These are phyloP conservation scores for Flaveria ramosissima DNA, from an alignment of 129 eudicot genomes.

Conservation along the genomic window DNA sequence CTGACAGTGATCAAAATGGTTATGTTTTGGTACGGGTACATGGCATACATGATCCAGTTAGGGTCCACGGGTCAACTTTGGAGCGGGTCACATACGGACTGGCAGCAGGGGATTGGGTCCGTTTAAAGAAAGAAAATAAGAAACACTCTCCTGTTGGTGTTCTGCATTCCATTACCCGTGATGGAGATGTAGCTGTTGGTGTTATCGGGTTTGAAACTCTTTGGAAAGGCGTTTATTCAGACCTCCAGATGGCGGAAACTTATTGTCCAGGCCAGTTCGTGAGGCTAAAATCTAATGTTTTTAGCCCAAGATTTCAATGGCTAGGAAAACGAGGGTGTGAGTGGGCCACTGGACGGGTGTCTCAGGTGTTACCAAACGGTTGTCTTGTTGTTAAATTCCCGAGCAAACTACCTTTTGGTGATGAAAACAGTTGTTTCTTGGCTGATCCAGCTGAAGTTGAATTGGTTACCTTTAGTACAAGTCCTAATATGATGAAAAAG, in stretches of 20 bases:
- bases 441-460: conserved; percentile 96
- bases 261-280: conserved; percentile 79
- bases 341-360: conserved; percentile 75
- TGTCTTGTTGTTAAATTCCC: conserved; percentile 79
- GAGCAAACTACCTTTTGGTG: conserved; percentile 51
- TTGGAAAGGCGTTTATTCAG: conserved; percentile 61
- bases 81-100: conserved; percentile 84
- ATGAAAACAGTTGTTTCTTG: conserved; percentile 41
- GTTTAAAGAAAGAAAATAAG: conserved; percentile 61
- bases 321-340: conserved; percentile 58
- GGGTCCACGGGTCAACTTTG: conserved; percentile 65
- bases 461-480: conserved; percentile 61
- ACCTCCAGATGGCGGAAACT: conserved; percentile 81
- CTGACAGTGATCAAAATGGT: conserved; percentile 48
- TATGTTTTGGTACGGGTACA: conserved; percentile 70
- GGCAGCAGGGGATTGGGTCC: conserved; percentile 90
- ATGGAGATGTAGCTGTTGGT: conserved; percentile 64
- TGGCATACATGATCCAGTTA: conserved; percentile 74
- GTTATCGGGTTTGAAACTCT: conserved; percentile 67
- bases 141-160: conserved; percentile 80
- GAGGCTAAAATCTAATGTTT: conserved; percentile 61
- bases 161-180: conserved; percentile 69
- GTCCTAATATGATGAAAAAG: conserved; percentile 56
- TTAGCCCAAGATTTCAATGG: conserved; percentile 94
- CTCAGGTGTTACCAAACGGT: conserved; percentile 72